Evolutionary conservation across 805 yeast genomes (phyloP).

Genomic region (Barnettozyma pratensis): DNA sequence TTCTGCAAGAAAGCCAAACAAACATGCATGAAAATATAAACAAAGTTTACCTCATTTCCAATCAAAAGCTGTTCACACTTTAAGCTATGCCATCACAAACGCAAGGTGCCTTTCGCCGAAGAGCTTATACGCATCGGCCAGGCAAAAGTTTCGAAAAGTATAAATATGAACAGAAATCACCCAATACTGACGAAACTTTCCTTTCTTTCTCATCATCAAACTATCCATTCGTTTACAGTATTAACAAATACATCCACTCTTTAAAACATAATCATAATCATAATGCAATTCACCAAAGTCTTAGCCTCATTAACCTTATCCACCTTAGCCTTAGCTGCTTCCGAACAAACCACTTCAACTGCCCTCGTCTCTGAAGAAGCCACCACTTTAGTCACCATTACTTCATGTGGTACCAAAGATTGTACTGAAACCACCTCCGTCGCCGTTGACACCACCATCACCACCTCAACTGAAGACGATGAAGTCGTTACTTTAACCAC

Average conservation of each 20-base stretch:
- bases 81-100: too few species aligned
- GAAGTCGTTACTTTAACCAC: constrained; percentile 21
- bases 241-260: constrained; percentile 20
- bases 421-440: constrained; percentile 10
- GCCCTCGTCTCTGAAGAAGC: constrained; percentile 10
- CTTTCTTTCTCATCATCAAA: neutral
- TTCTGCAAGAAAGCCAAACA: too few species aligned
- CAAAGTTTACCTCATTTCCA: too few species aligned
- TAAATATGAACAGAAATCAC: too few species aligned
- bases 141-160: too few species aligned
- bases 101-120: too few species aligned
- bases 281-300: constrained; percentile 24
- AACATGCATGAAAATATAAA: too few species aligned
- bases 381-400: constrained; percentile 24
- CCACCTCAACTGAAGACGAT: constrained; percentile 19
- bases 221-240: neutral
- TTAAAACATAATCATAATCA: constrained; percentile 8
- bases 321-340: constrained; percentile 20
- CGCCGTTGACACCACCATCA: constrained; percentile 15
- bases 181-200: neutral
- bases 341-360: constrained; percentile 21
- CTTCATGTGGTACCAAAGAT: constrained; percentile 22
- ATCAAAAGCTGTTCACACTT: too few species aligned
- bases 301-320: constrained; percentile 21
- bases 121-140: too few species aligned